phyloP scores from a whole-genome alignment of 768 basidiomycete genomes.

The Suillus cothurnatus region DNA sequence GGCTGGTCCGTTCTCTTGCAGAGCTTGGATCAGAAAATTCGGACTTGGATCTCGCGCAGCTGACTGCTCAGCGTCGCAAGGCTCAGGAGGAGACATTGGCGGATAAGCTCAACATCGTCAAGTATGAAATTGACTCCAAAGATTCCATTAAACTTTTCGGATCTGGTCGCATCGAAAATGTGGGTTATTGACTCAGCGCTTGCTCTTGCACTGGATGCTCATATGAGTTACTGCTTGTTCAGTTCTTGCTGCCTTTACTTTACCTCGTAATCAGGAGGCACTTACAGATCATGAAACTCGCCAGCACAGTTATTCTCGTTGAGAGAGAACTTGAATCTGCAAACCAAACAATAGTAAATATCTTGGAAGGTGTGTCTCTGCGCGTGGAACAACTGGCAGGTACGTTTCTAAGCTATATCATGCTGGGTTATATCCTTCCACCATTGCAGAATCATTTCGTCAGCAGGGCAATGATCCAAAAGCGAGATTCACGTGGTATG shows the following conservation, averaged over 20 bases:
- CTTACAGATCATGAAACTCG: conserved; percentile 34
- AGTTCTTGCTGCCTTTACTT: conserved; percentile 40
- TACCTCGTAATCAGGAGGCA: conserved; percentile 37
- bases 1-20: neutral
- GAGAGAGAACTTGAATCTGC: conserved; percentile 24
- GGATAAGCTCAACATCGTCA: conserved; percentile 28
- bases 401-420: neutral
- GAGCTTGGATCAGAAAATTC: conserved; percentile 25
- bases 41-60: conserved; percentile 18
- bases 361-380: neutral
- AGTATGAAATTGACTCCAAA: conserved; percentile 35
- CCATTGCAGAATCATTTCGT: neutral
- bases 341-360: neutral
- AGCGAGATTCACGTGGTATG: neutral
- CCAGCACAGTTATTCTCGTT: conserved; percentile 26
- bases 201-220: neutral
- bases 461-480: neutral
- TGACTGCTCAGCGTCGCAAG: conserved; percentile 1
- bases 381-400: neutral
- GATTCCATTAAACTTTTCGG: conserved; percentile 22
- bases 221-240: neutral
- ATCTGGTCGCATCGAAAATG: conserved; percentile 37
- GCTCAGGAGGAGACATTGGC: conserved; percentile 29
- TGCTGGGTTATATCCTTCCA: no score
- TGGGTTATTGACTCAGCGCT: conserved; percentile 13